Percentiles rank a stretch among this genome's conserved stretches.
Evolutionary conservation across 148 eudicot species (phyloP).

Genomic region (Amaranthus palmeri): DNA sequence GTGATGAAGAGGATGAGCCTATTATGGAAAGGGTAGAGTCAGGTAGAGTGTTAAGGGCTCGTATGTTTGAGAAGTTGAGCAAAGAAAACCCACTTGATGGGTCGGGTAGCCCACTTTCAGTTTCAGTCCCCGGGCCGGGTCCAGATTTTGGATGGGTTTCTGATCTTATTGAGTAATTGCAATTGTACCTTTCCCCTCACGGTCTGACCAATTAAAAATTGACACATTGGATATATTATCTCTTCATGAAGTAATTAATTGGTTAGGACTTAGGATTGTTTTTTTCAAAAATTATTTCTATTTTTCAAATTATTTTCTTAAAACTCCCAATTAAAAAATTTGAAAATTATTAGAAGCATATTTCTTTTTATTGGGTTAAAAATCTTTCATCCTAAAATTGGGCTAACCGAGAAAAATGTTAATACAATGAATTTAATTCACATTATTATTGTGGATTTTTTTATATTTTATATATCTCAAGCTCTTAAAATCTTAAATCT

Average conservation of each 20-base stretch:
- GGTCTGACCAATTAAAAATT: not conserved
- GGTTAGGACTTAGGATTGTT: not conserved
- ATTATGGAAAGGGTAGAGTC: constrained; percentile 79
- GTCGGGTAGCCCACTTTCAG: constrained; percentile 23
- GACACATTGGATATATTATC: not conserved
- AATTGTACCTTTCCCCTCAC: not conserved
- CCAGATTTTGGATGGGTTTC: constrained; percentile 83
- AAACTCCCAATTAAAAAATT: not conserved
- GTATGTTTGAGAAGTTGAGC: constrained; percentile 68
- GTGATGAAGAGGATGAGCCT: constrained; percentile 38
- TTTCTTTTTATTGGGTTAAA: not conserved
- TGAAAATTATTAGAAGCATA: not conserved
- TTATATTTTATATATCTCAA: not conserved
- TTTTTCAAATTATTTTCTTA: not conserved
- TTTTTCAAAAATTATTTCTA: not conserved
- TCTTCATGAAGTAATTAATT: not conserved
- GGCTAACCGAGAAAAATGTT: not conserved
- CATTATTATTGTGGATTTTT: too few species aligned
- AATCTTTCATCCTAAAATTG: not conserved
- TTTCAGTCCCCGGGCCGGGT: constrained; percentile 20
- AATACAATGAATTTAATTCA: not conserved
- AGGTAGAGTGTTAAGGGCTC: constrained; percentile 56
- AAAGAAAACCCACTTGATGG: constrained; percentile 60
- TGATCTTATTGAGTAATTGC: constrained; percentile 53
- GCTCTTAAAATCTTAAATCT: not conserved